Evolutionary conservation across 164 flowering plant species (phyloP).

Genomic region (Aristolochia californica): DNA sequence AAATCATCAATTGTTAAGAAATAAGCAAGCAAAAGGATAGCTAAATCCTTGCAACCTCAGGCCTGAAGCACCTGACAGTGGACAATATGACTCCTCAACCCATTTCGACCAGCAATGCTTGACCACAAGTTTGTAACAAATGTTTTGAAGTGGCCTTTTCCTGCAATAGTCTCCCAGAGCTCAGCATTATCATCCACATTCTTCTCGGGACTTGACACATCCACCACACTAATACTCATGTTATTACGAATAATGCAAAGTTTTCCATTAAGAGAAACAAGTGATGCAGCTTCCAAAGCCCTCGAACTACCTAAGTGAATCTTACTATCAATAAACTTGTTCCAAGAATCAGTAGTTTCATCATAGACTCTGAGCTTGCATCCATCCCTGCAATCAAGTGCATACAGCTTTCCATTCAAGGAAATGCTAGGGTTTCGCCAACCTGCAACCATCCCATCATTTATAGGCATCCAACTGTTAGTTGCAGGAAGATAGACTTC

Average conservation of each 20-base stretch:
- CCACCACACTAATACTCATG: conserved; percentile 90
- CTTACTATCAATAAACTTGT: conserved; percentile 70
- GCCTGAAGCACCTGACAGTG: conserved; percentile 97
- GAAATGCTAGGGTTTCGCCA: conserved; percentile 94
- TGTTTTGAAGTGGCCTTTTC: conserved; percentile 11
- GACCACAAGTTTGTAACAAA: conserved; percentile 42
- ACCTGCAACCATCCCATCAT: conserved; percentile 76
- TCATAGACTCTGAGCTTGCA: conserved; percentile 84
- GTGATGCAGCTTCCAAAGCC: conserved; percentile 91
- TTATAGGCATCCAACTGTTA: conserved; percentile 51
- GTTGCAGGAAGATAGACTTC: conserved; percentile 79
- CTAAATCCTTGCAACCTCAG: conserved; percentile 21
- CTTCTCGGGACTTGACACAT: conserved; percentile 57
- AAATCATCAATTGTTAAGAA: too few species aligned
- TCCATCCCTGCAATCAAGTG: conserved; percentile 83
- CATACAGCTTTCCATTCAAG: conserved; percentile 70
- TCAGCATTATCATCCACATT: conserved; percentile 51
- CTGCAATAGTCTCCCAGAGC: conserved; percentile 12
- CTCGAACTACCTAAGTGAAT: conserved; percentile 76
- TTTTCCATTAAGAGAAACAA: conserved; percentile 80
- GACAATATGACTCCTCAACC: conserved; percentile 77
- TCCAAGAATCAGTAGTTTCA: conserved; percentile 67
- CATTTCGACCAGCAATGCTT: conserved; percentile 70
- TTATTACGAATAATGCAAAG: conserved; percentile 92
- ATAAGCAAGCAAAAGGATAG: too few species aligned